phyloP scores from a whole-genome alignment of 306 rosid genomes.

The Cucumis cinereus region DNA sequence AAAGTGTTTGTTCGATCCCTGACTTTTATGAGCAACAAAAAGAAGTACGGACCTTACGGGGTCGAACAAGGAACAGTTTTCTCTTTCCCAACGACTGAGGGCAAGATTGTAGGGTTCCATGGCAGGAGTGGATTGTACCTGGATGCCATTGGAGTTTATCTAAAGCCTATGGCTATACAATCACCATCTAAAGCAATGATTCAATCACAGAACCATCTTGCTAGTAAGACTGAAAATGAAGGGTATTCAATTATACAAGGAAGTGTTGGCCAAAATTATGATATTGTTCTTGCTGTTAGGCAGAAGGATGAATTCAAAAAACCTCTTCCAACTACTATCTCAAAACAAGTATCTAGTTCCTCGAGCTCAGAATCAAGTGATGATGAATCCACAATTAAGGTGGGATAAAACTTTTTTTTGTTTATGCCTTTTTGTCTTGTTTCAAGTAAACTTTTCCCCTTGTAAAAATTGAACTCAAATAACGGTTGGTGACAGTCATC shows the following conservation, averaged over 20 bases:
- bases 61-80: conserved; percentile 43
- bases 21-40: conserved; percentile 45
- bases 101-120: conserved; percentile 78
- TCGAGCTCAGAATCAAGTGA: conserved; percentile 22
- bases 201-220: conserved; percentile 20
- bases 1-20: conserved; percentile 37
- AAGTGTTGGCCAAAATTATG: conserved; percentile 51
- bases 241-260: conserved; percentile 68
- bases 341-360: conserved; percentile 16
- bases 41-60: conserved; percentile 54
- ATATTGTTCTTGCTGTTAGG: conserved; percentile 66
- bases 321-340: conserved; percentile 19
- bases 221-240: conserved; percentile 19
- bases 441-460: neutral
- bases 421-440: neutral
- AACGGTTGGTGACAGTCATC: neutral
- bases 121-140: conserved; percentile 66
- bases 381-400: conserved; percentile 32
- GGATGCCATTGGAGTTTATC: conserved; percentile 72
- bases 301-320: conserved; percentile 43
- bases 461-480: neutral
- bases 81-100: conserved; percentile 40
- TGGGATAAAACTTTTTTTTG: neutral
- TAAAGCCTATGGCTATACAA: conserved; percentile 34
- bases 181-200: conserved; percentile 24